These are phyloP conservation scores for Lecanicillium sp. DNA, from an alignment of 2,329 filamentous ascomycete genomes.

Conservation along the genomic window DNA sequence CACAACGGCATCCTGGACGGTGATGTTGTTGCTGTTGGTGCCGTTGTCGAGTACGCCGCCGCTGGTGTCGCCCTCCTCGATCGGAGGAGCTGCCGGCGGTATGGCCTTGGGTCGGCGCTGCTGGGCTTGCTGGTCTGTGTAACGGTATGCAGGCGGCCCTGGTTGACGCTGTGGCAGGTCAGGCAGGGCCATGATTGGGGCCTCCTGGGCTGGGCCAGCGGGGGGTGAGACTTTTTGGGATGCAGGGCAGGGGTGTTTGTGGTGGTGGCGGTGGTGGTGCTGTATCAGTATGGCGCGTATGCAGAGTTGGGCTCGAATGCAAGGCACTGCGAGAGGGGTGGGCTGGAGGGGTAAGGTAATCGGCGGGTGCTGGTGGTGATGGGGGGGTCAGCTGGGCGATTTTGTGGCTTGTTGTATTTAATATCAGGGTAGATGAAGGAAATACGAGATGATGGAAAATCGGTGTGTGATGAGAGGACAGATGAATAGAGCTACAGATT, in stretches of 20 bases:
- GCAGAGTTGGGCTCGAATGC: constrained; percentile 8
- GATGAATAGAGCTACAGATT: too few relatives aligned
- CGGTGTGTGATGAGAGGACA: too few relatives aligned
- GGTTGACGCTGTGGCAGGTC: constrained; percentile 7
- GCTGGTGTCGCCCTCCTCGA: background rate
- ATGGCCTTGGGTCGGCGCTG: constrained; percentile 19
- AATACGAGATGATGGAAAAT: too few relatives aligned
- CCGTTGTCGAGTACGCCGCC: background rate
- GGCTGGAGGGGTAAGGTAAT: constrained; percentile 7
- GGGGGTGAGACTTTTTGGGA: background rate
- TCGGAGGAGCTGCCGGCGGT: constrained; percentile 12
- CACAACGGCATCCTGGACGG: constrained; percentile 18
- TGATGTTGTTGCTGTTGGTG: background rate
- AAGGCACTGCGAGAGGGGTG: constrained; percentile 9
- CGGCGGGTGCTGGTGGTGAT: too few relatives aligned
- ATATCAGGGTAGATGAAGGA: too few relatives aligned
- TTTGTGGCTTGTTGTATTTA: too few relatives aligned
- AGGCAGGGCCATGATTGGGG: constrained; percentile 12
- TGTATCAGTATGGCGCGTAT: background rate
- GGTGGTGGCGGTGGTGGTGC: background rate
- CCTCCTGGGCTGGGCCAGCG: background rate
- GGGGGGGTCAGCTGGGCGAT: too few relatives aligned
- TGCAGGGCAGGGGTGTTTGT: too few relatives aligned
- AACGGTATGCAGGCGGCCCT: background rate
- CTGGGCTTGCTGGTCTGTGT: background rate